Evolutionary conservation across 768 basidiomycete species (phyloP).

Genomic region (Calocybe gangraenosa): DNA sequence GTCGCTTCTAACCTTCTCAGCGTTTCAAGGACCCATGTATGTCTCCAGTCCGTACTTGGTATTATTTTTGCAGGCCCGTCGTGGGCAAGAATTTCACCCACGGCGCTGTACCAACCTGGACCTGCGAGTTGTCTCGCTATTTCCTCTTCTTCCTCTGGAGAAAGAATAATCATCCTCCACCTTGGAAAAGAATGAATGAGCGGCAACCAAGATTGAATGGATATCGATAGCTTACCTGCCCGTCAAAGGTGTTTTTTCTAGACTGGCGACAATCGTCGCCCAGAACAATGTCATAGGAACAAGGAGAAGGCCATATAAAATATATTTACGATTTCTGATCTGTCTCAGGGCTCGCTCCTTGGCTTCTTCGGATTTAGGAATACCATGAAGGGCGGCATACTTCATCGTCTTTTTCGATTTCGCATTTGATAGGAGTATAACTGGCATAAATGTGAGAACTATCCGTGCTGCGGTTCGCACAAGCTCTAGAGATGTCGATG

Average conservation of each 20-base stretch:
- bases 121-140: constrained; percentile 82
- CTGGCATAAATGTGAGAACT: constrained; percentile 70
- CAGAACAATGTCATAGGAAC: constrained; percentile 61
- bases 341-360: constrained; percentile 41
- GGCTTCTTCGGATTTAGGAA: constrained; percentile 50
- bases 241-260: constrained; percentile 80
- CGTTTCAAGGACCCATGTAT: constrained; percentile 79
- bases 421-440: constrained; percentile 58
- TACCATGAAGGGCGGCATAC: constrained; percentile 45
- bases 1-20: constrained; percentile 72
- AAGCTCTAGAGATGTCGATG: constrained; percentile 70
- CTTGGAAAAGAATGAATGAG: constrained; percentile 31
- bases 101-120: constrained; percentile 81
- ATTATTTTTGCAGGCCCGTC: constrained; percentile 63
- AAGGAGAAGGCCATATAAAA: constrained; percentile 53
- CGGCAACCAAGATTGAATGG: neutral
- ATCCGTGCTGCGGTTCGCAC: constrained; percentile 67
- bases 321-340: constrained; percentile 43
- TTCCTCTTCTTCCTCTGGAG: constrained; percentile 89
- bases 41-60: constrained; percentile 82
- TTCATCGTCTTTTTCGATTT: constrained; percentile 47
- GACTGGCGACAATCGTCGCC: constrained; percentile 65
- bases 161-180: constrained; percentile 84
- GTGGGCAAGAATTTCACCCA: constrained; percentile 70
- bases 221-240: constrained; percentile 54